These are phyloP conservation scores for Westerdykella sp. DNA, from an alignment of 2,329 filamentous ascomycete species.

Conservation along the genomic window DNA sequence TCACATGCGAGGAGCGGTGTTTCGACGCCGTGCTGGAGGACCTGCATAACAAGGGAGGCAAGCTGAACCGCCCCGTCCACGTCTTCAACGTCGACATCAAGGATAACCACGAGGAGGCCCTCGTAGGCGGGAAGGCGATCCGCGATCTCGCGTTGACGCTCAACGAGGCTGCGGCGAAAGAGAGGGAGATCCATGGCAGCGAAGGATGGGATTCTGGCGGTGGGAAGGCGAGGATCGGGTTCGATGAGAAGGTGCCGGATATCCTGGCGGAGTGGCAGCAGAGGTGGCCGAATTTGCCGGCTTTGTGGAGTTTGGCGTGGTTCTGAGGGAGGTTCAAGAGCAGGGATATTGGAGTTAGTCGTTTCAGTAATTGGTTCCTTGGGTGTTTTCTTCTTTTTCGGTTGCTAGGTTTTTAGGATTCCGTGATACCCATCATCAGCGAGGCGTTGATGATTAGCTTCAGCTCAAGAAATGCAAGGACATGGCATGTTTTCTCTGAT, in stretches of 20 bases:
- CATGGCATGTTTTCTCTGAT: too few relatives aligned
- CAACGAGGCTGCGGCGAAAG: conserved; percentile 72
- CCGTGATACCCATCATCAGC: too few relatives aligned
- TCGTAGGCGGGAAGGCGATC: conserved; percentile 84
- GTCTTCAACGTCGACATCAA: conserved; percentile 98
- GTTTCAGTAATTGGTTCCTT: too few relatives aligned
- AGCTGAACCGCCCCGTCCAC: conserved; percentile 87
- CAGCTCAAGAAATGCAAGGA: too few relatives aligned
- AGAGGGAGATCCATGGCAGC: conserved; percentile 61
- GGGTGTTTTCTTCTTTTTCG: too few relatives aligned
- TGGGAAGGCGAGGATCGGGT: conserved; percentile 59
- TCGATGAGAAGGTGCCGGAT: conserved; percentile 90
- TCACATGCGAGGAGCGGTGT: conserved; percentile 95
- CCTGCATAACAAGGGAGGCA: conserved; percentile 74
- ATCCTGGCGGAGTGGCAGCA: conserved; percentile 92
- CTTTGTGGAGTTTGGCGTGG: conserved; percentile 93
- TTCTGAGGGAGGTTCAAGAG: conserved; percentile 50
- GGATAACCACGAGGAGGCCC: conserved; percentile 95
- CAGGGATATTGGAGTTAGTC: neutral
- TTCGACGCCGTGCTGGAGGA: conserved; percentile 98
- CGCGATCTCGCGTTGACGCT: conserved; percentile 81
- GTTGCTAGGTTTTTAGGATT: too few relatives aligned
- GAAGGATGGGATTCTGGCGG: conserved; percentile 60
- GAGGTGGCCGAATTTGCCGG: conserved; percentile 83
- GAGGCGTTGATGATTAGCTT: too few relatives aligned